Percentiles rank a stretch among this genome's conserved stretches.
Evolutionary conservation across 2,329 filamentous ascomycete species (phyloP).

Genomic region (Bipolaris gigantea): DNA sequence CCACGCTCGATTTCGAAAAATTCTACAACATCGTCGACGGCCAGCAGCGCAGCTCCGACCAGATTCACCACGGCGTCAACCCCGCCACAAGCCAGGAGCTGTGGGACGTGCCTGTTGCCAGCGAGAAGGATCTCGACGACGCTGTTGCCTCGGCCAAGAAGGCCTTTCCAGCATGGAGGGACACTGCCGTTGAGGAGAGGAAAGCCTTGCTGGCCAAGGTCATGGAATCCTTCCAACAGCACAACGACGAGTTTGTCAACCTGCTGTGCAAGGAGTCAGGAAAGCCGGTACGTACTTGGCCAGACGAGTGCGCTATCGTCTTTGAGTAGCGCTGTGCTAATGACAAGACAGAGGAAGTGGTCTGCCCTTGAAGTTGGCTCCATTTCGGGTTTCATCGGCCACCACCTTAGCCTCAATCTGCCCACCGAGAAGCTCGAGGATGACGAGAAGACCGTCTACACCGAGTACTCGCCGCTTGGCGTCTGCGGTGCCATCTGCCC

Average conservation of each 20-base stretch:
- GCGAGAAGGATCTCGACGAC: slow-evolving; percentile 53
- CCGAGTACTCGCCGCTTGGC: slow-evolving; percentile 52
- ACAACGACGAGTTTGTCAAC: slow-evolving; percentile 35
- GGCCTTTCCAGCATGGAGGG: slow-evolving; percentile 54
- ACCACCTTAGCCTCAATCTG: slow-evolving; percentile 42
- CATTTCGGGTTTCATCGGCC: slow-evolving; percentile 42
- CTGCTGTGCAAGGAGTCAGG: slow-evolving; percentile 43
- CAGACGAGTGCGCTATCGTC: too few relatives aligned
- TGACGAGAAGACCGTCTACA: slow-evolving; percentile 52
- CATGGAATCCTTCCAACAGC: slow-evolving; percentile 27
- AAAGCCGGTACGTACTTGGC: slow-evolving; percentile 35
- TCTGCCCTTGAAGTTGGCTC: slow-evolving; percentile 47
- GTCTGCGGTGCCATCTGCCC: slow-evolving; percentile 47
- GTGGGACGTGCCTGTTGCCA: slow-evolving; percentile 55
- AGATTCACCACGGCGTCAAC: slow-evolving; percentile 54
- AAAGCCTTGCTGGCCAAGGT: slow-evolving; percentile 38
- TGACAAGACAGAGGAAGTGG: slow-evolving; percentile 40
- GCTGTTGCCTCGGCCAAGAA: slow-evolving; percentile 54
- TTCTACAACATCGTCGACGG: slow-evolving; percentile 59
- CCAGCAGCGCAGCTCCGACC: slow-evolving; percentile 48
- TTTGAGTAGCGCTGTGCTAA: slow-evolving; percentile 8
- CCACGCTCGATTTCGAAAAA: slow-evolving; percentile 45
- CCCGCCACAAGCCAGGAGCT: slow-evolving; percentile 55
- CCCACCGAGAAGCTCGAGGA: slow-evolving; percentile 48
- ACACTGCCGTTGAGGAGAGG: slow-evolving; percentile 38